Conservation (phyloP, 1,284 basidiomycete species). For the Coniferiporia sulphurascens region DNA sequence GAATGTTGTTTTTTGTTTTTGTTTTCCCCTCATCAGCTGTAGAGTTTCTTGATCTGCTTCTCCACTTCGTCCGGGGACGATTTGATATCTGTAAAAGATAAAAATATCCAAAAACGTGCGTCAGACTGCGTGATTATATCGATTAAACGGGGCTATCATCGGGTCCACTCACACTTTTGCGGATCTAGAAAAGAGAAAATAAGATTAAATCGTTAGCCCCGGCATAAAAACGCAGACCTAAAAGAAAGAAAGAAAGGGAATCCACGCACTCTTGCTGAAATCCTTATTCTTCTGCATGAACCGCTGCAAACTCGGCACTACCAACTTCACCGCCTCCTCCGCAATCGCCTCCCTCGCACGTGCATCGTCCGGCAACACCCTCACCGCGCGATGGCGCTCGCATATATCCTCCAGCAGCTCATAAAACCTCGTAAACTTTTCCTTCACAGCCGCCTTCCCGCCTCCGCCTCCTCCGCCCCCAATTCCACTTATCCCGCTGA, state of each 20-base stretch:
- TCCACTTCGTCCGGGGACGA: slow-evolving; percentile 71
- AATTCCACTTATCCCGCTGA: too few species aligned
- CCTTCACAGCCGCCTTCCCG: slow-evolving; percentile 60
- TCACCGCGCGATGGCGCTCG: slow-evolving; percentile 63
- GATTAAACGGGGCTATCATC: background rate
- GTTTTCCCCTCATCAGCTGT: background rate
- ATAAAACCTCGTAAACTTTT: slow-evolving; percentile 75
- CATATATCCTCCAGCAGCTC: slow-evolving; percentile 71
- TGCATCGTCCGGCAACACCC: slow-evolving; percentile 66
- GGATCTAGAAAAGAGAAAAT: slow-evolving; percentile 47
- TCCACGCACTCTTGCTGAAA: slow-evolving; percentile 71
- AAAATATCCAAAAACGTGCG: slow-evolving; percentile 11
- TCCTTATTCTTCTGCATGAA: slow-evolving; percentile 76
- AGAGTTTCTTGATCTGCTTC: slow-evolving; percentile 46
- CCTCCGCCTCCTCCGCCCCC: slow-evolving; percentile 28
- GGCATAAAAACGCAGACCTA: too few species aligned
- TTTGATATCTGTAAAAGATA: slow-evolving; percentile 62
- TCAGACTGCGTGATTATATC: background rate
- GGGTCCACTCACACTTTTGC: slow-evolving; percentile 67
- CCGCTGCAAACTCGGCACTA: slow-evolving; percentile 65
- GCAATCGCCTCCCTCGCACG: slow-evolving; percentile 50
- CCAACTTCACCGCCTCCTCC: slow-evolving; percentile 70
- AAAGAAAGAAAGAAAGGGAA: too few species aligned
- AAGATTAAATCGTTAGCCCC: background rate
- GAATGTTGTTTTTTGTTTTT: background rate